Evolutionary conservation across 495 filamentous ascomycete species (phyloP), one percentile per base, ranked within the genome.

Genomic region (Glarea lozoyensis): DNA sequence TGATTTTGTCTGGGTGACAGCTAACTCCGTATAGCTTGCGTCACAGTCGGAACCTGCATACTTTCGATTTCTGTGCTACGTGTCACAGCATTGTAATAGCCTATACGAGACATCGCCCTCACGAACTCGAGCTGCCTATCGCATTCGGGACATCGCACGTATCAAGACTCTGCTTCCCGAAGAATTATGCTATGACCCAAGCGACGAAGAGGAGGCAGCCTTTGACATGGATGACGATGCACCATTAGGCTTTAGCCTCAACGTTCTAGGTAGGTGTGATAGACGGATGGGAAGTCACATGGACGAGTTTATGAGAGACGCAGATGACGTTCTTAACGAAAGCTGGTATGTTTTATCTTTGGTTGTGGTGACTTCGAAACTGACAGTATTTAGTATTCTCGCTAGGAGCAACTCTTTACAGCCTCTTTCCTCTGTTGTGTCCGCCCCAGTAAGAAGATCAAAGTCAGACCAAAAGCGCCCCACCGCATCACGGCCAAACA

Each of bases 161-260:
- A 40, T 49, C 21, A 51, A 52, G 24, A 11, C 23, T 19, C 32
- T 45, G 1, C 37, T 55, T 19, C 52, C 52, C 3, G 52, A 51
- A 32, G 52, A 55, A 15, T 16, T 2, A 10, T 44, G 37, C 22
- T n/a, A 12, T 33, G 18, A 44, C 10, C 17, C 40, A 35, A 7
- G 32, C 17, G 44, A 36, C 6, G 13, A 42, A n/a, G 27, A 37
- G n/a, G 13, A 25, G 11, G 29, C 40, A 35, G 17, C 34, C 12
- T n/a, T 21, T 13, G 19, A 29, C 6, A 15, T 34, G 1, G 35
- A 42, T 12, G 39, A 43, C 9, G 21, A 38, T 6, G 24, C 31
- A 12, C 25, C 23, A 2, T 31, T 41, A 12, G 38, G 19, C 12
- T 41, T 37, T 21, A 16, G 22, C n/a, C 9, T 37, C 3, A n/a